phyloP scores from a whole-genome alignment of 495 filamentous ascomycete species.

The Daldinia decipiens region DNA sequence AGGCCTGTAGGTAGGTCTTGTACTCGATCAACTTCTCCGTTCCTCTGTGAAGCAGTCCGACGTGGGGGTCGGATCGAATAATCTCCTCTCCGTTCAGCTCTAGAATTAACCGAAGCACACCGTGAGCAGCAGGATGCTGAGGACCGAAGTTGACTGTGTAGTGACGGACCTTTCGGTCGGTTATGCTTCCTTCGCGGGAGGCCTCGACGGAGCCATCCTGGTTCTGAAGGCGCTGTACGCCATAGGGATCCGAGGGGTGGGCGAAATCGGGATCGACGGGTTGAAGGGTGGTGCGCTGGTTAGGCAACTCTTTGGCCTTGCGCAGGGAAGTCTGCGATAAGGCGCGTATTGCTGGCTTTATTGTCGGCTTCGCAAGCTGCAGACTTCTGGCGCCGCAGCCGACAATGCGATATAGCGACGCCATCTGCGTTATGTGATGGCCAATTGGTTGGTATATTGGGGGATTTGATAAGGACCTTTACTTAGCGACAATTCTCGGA shows the following conservation, averaged over 20 bases:
- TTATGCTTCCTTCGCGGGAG: constrained; percentile 58
- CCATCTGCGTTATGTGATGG: constrained; percentile 51
- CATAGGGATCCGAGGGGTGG: constrained; percentile 55
- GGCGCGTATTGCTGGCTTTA: constrained; percentile 57
- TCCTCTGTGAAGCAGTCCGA: constrained; percentile 93
- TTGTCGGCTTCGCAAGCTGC: constrained; percentile 50
- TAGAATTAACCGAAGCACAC: constrained; percentile 96
- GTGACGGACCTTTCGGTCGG: constrained; percentile 90
- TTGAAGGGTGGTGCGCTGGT: constrained; percentile 69
- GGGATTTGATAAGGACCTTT: constrained; percentile 26
- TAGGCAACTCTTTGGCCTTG: constrained; percentile 65
- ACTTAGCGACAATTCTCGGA: constrained; percentile 24
- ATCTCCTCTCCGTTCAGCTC: constrained; percentile 99
- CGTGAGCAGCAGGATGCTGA: constrained; percentile 98
- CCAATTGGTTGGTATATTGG: constrained; percentile 45
- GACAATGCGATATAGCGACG: constrained; percentile 64
- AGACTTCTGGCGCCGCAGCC: constrained; percentile 66
- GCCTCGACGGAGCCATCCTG: constrained; percentile 58
- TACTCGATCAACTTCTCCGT: constrained; percentile 99
- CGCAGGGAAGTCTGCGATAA: constrained; percentile 76
- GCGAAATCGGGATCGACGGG: constrained; percentile 73
- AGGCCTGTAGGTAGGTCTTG: constrained; percentile 97
- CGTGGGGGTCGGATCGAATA: constrained; percentile 94
- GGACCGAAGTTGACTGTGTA: constrained; percentile 99
- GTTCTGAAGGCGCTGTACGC: constrained; percentile 56